Evolutionary conservation across 1,139 yeast genomes (phyloP).

Genomic region (Suhomyces bolitotheri): DNA sequence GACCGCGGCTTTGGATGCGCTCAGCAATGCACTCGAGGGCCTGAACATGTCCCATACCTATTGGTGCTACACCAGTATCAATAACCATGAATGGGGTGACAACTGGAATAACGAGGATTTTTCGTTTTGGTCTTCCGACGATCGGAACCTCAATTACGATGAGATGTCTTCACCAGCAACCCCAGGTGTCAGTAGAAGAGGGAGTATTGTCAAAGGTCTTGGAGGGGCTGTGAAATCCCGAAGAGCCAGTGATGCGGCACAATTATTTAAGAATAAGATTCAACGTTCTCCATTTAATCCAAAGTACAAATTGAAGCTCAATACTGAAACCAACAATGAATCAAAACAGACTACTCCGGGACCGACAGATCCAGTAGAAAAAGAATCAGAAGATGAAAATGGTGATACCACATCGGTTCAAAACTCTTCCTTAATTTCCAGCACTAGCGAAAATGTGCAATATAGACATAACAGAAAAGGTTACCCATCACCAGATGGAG

Average conservation of each 20-base stretch:
- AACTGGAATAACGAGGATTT: slow-evolving; percentile 92
- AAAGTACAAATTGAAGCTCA: slow-evolving; percentile 6
- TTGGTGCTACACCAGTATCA: slow-evolving; percentile 80
- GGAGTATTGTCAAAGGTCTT: slow-evolving; percentile 11
- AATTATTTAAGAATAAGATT: slow-evolving; percentile 9
- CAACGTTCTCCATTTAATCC: slow-evolving; percentile 8
- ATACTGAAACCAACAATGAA: neutral
- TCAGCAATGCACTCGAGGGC: slow-evolving; percentile 75
- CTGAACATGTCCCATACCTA: slow-evolving; percentile 69
- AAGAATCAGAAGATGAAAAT: slow-evolving; percentile 9
- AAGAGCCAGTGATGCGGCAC: slow-evolving; percentile 10
- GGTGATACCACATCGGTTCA: slow-evolving; percentile 9
- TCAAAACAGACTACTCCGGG: neutral
- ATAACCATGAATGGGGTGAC: slow-evolving; percentile 84
- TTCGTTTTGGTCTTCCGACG: slow-evolving; percentile 80
- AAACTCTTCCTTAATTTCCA: slow-evolving; percentile 19
- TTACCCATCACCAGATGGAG: slow-evolving; percentile 56
- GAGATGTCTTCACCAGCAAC: slow-evolving; percentile 10
- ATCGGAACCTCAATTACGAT: slow-evolving; percentile 33
- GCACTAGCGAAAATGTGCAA: slow-evolving; percentile 29
- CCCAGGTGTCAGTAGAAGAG: slow-evolving; percentile 13
- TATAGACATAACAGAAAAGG: slow-evolving; percentile 29
- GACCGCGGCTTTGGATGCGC: slow-evolving; percentile 80
- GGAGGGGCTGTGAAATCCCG: slow-evolving; percentile 7
- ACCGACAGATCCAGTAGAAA: slow-evolving; percentile 2